Percentiles rank a stretch among this genome's conserved stretches.
phyloP scores from a whole-genome alignment of 2,329 filamentous ascomycete species.

The Aureobasidium sp. region DNA sequence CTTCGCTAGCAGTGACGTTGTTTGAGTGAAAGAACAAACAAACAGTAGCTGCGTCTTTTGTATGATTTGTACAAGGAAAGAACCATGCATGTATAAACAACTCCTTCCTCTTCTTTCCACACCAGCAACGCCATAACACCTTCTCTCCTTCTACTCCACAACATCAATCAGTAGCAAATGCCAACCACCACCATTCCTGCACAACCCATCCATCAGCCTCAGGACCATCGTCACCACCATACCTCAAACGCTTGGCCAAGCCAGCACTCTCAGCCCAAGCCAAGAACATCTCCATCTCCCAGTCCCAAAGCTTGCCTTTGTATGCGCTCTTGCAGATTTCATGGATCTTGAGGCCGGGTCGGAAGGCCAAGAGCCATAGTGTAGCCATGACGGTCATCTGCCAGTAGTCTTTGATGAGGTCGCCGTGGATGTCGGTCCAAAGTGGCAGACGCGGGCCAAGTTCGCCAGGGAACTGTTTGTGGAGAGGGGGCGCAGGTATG shows the following conservation, averaged over 20 bases:
- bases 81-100: not conserved
- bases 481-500: conserved; percentile 23
- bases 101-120: not conserved
- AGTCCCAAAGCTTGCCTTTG: conserved; percentile 53
- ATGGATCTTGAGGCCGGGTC: conserved; percentile 44
- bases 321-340: conserved; percentile 43
- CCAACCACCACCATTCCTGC: conserved; percentile 11
- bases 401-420: conserved; percentile 55
- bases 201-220: conserved; percentile 1
- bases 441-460: conserved; percentile 52
- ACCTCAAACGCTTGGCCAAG: conserved; percentile 37
- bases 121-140: not conserved
- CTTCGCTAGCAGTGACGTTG: too few relatives aligned
- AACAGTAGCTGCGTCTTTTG: too few relatives aligned
- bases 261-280: conserved; percentile 53
- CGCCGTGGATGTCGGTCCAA: conserved; percentile 64
- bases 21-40: not conserved
- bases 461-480: conserved; percentile 18
- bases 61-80: not conserved
- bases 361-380: conserved; percentile 54
- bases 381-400: conserved; percentile 56
- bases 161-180: not conserved
- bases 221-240: conserved; percentile 22
- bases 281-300: conserved; percentile 54
- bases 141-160: not conserved